Conservation (phyloP, 2,329 filamentous ascomycete species). For the Diaporthe vexans region DNA sequence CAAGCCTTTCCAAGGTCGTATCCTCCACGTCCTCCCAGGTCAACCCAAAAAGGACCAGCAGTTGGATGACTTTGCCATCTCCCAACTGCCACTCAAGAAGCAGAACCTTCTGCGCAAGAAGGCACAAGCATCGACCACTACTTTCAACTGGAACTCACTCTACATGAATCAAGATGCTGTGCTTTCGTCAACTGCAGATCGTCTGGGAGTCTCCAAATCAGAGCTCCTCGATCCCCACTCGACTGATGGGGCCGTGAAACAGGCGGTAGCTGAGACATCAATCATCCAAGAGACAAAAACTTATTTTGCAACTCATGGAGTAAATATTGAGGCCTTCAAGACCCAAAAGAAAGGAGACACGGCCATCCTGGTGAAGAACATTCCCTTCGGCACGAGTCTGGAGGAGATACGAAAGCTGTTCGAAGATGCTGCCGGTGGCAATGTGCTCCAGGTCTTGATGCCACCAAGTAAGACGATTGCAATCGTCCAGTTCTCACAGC, state of each 20-base stretch:
- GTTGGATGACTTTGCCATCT: constrained; percentile 89
- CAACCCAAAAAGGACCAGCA: constrained; percentile 84
- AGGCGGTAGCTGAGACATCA: constrained; percentile 95
- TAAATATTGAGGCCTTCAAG: constrained; percentile 94
- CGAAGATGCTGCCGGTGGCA: constrained; percentile 79
- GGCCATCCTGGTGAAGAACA: constrained; percentile 94
- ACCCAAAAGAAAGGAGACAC: constrained; percentile 86
- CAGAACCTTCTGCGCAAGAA: constrained; percentile 92
- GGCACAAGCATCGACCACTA: constrained; percentile 80
- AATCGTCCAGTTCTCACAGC: constrained; percentile 87
- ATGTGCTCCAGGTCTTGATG: constrained; percentile 87
- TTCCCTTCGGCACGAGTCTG: constrained; percentile 84
- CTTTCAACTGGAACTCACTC: constrained; percentile 99
- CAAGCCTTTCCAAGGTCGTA: constrained; percentile 89
- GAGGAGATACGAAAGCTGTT: constrained; percentile 87
- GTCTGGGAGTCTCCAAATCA: constrained; percentile 90
- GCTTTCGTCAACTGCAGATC: constrained; percentile 87
- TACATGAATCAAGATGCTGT: constrained; percentile 98
- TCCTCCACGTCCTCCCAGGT: constrained; percentile 90
- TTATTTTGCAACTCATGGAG: constrained; percentile 89
- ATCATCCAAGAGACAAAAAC: constrained; percentile 96
- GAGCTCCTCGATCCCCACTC: constrained; percentile 96
- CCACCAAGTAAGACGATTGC: constrained; percentile 94
- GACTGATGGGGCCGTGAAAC: constrained; percentile 93
- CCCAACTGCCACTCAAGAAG: constrained; percentile 93